A percentile compares a stretch with the other conserved stretches of the same genome.
These are phyloP conservation scores for Lactifluus rugatus DNA, from an alignment of 768 basidiomycete genomes.

Conservation along the genomic window DNA sequence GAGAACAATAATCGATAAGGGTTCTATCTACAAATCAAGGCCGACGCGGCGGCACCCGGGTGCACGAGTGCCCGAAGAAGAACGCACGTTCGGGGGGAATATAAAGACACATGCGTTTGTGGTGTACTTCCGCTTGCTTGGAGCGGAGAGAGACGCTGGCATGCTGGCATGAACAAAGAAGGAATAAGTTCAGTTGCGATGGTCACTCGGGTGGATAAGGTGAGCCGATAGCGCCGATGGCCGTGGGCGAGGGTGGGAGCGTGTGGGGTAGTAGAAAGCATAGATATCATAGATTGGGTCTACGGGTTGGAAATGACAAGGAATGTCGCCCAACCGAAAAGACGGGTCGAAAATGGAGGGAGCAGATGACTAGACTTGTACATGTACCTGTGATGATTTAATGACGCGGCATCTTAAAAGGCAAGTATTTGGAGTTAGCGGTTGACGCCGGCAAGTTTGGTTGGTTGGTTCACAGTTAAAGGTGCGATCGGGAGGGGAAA, in stretches of 20 bases:
- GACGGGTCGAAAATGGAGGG: background rate
- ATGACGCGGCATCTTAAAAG: background rate
- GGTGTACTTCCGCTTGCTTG: background rate
- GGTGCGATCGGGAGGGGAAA: background rate
- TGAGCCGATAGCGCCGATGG: background rate
- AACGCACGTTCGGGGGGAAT: background rate
- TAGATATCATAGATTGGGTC: background rate
- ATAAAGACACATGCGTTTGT: background rate
- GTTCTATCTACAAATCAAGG: background rate
- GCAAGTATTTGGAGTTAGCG: background rate
- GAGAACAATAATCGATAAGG: background rate
- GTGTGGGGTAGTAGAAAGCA: no score
- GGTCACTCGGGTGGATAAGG: background rate
- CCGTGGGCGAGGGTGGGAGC: background rate
- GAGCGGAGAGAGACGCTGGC: background rate
- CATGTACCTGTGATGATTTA: background rate
- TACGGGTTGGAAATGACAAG: no score
- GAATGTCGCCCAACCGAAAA: background rate
- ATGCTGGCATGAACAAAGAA: background rate
- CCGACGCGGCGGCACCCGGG: background rate
- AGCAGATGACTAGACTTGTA: no score
- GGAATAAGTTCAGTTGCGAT: background rate
- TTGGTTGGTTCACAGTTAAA: background rate
- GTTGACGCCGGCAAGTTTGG: conserved; percentile 1
- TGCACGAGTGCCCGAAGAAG: background rate